phyloP scores from a whole-genome alignment of 768 basidiomycete genomes.

The Suillus plorans region DNA sequence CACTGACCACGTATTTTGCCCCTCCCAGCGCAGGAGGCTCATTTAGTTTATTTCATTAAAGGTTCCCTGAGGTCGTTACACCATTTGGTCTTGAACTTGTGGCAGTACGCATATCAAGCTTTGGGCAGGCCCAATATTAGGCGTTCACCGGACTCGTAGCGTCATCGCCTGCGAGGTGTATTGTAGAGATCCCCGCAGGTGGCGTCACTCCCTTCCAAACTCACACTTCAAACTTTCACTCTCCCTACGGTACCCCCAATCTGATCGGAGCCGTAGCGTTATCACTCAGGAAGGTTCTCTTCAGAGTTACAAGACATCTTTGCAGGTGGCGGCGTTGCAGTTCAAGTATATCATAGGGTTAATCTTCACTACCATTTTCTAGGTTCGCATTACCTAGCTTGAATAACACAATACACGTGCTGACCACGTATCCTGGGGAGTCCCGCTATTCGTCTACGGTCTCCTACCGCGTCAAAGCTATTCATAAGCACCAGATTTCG shows the following conservation, averaged over 20 bases:
- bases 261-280: neutral
- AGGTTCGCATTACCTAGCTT: neutral
- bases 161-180: neutral
- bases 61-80: neutral
- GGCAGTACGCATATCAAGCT: neutral
- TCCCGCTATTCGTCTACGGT: no score
- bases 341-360: neutral
- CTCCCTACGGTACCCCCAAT: neutral
- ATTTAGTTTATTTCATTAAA: neutral
- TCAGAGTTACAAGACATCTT: neutral
- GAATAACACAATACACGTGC: neutral
- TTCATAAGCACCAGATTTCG: no score
- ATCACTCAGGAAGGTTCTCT: no score
- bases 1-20: neutral
- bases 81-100: neutral
- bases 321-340: neutral
- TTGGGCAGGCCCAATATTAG: neutral
- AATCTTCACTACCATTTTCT: neutral
- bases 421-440: neutral
- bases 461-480: no score
- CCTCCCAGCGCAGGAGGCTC: neutral
- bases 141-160: neutral
- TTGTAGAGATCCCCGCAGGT: no score
- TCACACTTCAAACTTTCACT: no score
- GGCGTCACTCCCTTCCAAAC: no score